Conservation (phyloP, 2,329 filamentous ascomycete species). For the Aspergillus melleus region DNA sequence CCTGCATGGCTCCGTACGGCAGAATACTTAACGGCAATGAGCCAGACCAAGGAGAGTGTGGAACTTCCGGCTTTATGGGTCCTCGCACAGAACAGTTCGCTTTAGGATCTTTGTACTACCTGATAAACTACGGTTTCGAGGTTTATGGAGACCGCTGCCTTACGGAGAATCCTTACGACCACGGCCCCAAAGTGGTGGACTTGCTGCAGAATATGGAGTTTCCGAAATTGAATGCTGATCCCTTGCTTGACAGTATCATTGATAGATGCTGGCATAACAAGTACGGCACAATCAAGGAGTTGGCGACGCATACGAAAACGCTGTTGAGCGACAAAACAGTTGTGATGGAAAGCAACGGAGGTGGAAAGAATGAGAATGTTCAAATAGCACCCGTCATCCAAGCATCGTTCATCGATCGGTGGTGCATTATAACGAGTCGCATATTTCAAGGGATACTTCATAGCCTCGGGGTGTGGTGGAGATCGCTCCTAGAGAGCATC, state of each 20-base stretch:
- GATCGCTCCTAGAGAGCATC: too few species aligned
- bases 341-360: too few species aligned
- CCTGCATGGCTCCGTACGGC: conserved; percentile 26
- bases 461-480: too few species aligned
- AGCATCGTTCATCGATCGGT: too few species aligned
- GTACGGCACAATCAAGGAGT: too few species aligned
- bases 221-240: conserved; percentile 24
- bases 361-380: too few species aligned
- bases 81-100: conserved; percentile 35
- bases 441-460: too few species aligned
- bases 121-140: conserved; percentile 34
- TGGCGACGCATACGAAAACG: too few species aligned
- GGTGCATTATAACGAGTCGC: too few species aligned
- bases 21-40: conserved; percentile 26
- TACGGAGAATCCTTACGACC: conserved; percentile 23
- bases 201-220: conserved; percentile 27
- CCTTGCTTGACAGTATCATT: background rate
- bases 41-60: conserved; percentile 16
- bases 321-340: too few species aligned
- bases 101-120: conserved; percentile 32
- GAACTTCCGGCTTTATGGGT: conserved; percentile 24
- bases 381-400: too few species aligned
- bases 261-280: too few species aligned
- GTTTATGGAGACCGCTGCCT: conserved; percentile 30
- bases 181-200: conserved; percentile 21